Evolutionary conservation across 129 eudicot genomes (phyloP).

Genomic region (Heracleum sosnowskyi): DNA sequence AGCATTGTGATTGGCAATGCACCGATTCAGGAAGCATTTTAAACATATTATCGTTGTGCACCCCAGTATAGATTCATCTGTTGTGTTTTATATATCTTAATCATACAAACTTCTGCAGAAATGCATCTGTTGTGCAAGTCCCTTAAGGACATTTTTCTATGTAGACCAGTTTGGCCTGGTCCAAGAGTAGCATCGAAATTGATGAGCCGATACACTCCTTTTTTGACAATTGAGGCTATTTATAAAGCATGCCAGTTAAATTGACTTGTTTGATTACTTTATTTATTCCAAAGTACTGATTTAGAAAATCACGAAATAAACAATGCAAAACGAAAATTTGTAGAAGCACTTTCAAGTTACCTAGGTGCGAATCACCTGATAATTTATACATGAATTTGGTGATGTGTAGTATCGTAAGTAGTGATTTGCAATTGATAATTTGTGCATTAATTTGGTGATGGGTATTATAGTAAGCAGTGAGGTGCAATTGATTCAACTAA

Average conservation of each 20-base stretch:
- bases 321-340: no score
- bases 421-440: no score
- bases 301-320: neutral
- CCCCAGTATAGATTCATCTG: slow-evolving; percentile 5
- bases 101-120: slow-evolving; percentile 7
- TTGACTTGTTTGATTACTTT: neutral
- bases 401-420: no score
- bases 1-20: neutral
- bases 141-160: neutral
- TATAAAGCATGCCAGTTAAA: neutral
- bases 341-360: no score
- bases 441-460: no score
- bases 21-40: neutral
- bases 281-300: neutral
- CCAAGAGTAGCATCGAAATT: neutral
- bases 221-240: neutral
- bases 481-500: no score
- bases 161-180: slow-evolving; percentile 7
- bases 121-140: slow-evolving; percentile 4
- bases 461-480: no score
- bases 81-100: neutral
- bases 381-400: no score
- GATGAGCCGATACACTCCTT: slow-evolving; percentile 2
- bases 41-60: slow-evolving; percentile 2
- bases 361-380: no score